phyloP scores from a whole-genome alignment of 192 early-diverging fungal genomes.

The Mortierella claussenii region DNA sequence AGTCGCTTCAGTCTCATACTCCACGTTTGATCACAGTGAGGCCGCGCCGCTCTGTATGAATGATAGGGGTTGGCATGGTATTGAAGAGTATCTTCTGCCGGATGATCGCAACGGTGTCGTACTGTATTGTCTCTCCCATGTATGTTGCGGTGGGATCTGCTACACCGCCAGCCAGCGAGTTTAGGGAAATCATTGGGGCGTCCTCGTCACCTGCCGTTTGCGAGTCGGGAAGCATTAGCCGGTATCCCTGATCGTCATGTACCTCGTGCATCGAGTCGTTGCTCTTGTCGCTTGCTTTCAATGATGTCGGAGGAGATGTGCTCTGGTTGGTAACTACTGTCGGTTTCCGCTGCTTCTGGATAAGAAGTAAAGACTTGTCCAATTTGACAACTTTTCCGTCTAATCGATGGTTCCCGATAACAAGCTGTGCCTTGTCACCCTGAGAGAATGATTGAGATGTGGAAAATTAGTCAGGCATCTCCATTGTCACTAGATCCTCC shows the following conservation, averaged over 20 bases:
- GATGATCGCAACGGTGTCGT: conserved; percentile 42
- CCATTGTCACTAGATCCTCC: too few species aligned
- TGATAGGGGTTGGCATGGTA: conserved; percentile 45
- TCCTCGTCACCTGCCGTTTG: conserved; percentile 25
- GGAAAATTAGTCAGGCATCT: too few species aligned
- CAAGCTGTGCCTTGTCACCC: conserved; percentile 39
- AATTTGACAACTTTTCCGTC: conserved; percentile 40
- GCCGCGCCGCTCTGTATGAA: conserved; percentile 44
- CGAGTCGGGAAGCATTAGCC: not conserved
- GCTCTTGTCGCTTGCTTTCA: conserved; percentile 5
- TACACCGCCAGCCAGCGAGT: not conserved
- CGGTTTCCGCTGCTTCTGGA: conserved; percentile 31
- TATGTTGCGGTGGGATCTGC: conserved; percentile 19
- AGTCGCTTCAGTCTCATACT: conserved; percentile 7
- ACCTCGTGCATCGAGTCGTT: not conserved
- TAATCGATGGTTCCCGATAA: conserved; percentile 45
- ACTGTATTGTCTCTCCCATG: conserved; percentile 14
- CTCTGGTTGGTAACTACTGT: not conserved
- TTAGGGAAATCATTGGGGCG: conserved; percentile 38
- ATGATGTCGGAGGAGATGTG: not conserved
- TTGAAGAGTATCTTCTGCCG: conserved; percentile 51
- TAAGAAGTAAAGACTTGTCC: conserved; percentile 34
- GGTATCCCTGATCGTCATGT: not conserved
- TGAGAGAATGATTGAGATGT: conserved; percentile 2
- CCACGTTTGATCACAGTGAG: conserved; percentile 45